Conservation (phyloP, 805 yeast species). For the Candida chauliodis region DNA sequence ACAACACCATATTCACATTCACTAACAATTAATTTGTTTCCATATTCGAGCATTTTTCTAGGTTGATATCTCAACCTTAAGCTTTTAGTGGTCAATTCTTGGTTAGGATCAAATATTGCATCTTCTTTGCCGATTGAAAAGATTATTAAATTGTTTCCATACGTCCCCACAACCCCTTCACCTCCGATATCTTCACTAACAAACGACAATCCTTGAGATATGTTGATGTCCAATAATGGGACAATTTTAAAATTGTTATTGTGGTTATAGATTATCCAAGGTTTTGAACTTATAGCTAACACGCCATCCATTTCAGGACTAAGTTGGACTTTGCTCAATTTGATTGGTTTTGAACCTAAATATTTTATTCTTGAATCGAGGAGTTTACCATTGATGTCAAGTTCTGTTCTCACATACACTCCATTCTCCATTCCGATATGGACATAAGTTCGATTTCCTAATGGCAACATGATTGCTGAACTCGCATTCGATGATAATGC, state of each 20-base stretch:
- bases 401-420: slow-evolving; percentile 59
- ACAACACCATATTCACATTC: slow-evolving; percentile 43
- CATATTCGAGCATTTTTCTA: slow-evolving; percentile 28
- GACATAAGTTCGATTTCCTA: slow-evolving; percentile 30
- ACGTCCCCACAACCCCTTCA: slow-evolving; percentile 64
- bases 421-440: slow-evolving; percentile 88
- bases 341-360: slow-evolving; percentile 66
- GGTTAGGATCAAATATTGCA: slow-evolving; percentile 20
- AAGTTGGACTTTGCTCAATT: slow-evolving; percentile 36
- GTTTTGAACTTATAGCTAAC: slow-evolving; percentile 49
- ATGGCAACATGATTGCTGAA: slow-evolving; percentile 23
- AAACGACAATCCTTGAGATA: slow-evolving; percentile 50
- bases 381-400: slow-evolving; percentile 61
- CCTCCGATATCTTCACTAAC: slow-evolving; percentile 57
- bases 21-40: slow-evolving; percentile 34
- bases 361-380: slow-evolving; percentile 66
- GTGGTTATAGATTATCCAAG: slow-evolving; percentile 51
- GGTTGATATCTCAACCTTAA: slow-evolving; percentile 52
- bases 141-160: slow-evolving; percentile 49
- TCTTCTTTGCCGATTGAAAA: slow-evolving; percentile 48
- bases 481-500: slow-evolving; percentile 50
- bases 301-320: slow-evolving; percentile 25
- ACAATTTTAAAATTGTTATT: slow-evolving; percentile 37
- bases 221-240: slow-evolving; percentile 43
- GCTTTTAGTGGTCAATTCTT: slow-evolving; percentile 25